These are phyloP conservation scores for Phoma sp. DNA, from an alignment of 2,329 filamentous ascomycete species.

Conservation along the genomic window DNA sequence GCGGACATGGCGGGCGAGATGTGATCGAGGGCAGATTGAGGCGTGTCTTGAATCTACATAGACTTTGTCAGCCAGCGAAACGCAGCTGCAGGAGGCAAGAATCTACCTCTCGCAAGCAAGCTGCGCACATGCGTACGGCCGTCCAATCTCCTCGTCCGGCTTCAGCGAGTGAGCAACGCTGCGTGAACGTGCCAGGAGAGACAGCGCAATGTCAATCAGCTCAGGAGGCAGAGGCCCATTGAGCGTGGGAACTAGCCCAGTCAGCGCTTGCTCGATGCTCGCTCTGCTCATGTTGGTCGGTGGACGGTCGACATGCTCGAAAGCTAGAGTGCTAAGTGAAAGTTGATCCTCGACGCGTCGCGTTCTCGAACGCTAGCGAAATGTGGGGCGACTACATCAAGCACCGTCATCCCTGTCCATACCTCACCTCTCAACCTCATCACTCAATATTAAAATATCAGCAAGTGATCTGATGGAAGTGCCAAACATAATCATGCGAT, in stretches of 20 bases:
- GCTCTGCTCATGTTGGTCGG: conserved; percentile 32
- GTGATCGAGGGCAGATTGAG: conserved; percentile 46
- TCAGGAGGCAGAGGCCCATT: conserved; percentile 44
- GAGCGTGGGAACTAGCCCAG: conserved; percentile 53
- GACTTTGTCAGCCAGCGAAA: conserved; percentile 43
- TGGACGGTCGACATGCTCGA: too few relatives aligned
- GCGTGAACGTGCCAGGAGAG: conserved; percentile 46
- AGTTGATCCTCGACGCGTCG: conserved; percentile 19
- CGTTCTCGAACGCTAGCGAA: neutral
- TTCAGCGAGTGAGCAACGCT: conserved; percentile 58
- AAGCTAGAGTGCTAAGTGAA: too few relatives aligned
- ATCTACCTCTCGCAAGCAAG: conserved; percentile 82
- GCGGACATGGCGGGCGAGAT: conserved; percentile 46
- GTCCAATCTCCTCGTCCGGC: conserved; percentile 47
- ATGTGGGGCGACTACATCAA: neutral
- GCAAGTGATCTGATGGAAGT: too few relatives aligned
- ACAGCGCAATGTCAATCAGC: conserved; percentile 42
- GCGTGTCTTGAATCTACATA: conserved; percentile 68
- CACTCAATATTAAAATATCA: too few relatives aligned
- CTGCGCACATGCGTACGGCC: conserved; percentile 49
- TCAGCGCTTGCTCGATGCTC: conserved; percentile 43
- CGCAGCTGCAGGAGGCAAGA: neutral
- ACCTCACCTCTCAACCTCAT: neutral
- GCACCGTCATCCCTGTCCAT: too few relatives aligned
- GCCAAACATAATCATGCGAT: too few relatives aligned